Conservation (phyloP, 2,329 filamentous ascomycete species). For the Hymenoscyphus repandus region DNA sequence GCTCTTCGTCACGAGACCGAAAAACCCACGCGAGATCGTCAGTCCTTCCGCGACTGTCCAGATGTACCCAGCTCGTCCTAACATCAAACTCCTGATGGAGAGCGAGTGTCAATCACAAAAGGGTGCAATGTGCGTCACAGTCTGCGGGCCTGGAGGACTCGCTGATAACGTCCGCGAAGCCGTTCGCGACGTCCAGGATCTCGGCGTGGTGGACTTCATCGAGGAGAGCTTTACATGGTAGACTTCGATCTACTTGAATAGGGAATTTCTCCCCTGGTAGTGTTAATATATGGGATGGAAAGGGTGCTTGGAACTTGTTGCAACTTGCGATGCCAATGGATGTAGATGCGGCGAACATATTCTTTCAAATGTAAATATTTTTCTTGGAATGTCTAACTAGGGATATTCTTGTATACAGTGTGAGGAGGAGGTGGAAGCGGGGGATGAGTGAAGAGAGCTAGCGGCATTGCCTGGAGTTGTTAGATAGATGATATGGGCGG, state of each 20-base stretch:
- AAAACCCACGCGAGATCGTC: constrained; percentile 69
- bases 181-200: constrained; percentile 57
- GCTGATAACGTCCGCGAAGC: constrained; percentile 71
- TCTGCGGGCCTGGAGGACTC: constrained; percentile 70
- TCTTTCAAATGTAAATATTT: no score
- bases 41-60: constrained; percentile 75
- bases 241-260: not conserved
- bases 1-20: constrained; percentile 84
- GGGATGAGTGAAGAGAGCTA: no score
- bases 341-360: no score
- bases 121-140: constrained; percentile 83
- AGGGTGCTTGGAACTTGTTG: not conserved
- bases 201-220: constrained; percentile 63
- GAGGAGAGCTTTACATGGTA: constrained; percentile 67
- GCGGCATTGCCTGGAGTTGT: no score
- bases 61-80: constrained; percentile 87
- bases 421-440: no score
- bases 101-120: constrained; percentile 78
- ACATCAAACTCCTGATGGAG: constrained; percentile 71
- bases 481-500: no score
- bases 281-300: not conserved
- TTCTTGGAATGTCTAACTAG: no score
- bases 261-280: not conserved
- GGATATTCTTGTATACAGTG: no score
- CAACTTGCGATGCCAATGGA: not conserved